Conservation (phyloP, 192 early-diverging fungal species). For the Coemansia sp. region DNA sequence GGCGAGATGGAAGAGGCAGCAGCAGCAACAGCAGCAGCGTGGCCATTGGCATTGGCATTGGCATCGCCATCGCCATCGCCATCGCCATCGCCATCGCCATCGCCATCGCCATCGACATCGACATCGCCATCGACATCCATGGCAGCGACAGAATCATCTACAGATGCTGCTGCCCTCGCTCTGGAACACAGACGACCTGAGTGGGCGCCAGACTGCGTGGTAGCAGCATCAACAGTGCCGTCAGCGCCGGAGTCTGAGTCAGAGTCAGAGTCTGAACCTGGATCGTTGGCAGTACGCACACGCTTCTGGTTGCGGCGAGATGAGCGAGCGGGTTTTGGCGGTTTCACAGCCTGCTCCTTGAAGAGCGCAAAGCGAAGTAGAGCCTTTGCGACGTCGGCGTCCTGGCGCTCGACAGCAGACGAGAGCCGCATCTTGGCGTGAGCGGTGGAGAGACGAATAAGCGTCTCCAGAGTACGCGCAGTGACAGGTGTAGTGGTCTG, state of each 20-base stretch:
- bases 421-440: constrained; percentile 94
- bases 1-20: constrained; percentile 6
- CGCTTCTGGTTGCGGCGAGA: constrained; percentile 44
- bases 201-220: background rate
- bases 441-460: constrained; percentile 95
- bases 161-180: constrained; percentile 9
- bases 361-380: constrained; percentile 91
- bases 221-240: background rate
- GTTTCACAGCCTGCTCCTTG: constrained; percentile 67
- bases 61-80: constrained; percentile 13
- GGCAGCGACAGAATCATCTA: background rate
- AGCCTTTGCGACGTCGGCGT: constrained; percentile 80
- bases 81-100: constrained; percentile 22
- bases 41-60: background rate
- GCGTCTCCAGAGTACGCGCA: constrained; percentile 95
- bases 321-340: constrained; percentile 34
- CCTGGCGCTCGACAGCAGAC: constrained; percentile 74
- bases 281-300: constrained; percentile 40
- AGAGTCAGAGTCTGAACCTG: constrained; percentile 46
- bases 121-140: constrained; percentile 32
- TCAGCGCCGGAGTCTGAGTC: constrained; percentile 20
- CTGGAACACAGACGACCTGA: background rate
- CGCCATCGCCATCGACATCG: background rate
- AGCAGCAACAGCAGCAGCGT: constrained; percentile 9
- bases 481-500: constrained; percentile 95